phyloP scores from a whole-genome alignment of 2,329 filamentous ascomycete species.

The Claviceps monticola region DNA sequence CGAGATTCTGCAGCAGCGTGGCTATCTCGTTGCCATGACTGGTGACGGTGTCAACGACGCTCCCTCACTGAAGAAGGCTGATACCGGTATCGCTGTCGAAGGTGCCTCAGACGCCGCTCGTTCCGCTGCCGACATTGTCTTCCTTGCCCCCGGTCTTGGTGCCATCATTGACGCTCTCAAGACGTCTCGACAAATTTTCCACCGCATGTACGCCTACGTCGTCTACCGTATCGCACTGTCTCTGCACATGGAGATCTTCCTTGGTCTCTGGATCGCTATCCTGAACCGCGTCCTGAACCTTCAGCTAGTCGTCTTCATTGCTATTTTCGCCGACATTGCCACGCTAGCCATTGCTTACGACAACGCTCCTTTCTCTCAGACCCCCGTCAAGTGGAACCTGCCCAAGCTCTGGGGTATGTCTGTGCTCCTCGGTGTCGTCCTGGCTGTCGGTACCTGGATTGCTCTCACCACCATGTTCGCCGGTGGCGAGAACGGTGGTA shows the following conservation, averaged over 20 bases:
- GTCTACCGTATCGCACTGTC: slow-evolving; percentile 90
- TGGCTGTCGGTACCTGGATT: slow-evolving; percentile 78
- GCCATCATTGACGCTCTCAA: slow-evolving; percentile 88
- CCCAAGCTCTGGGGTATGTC: slow-evolving; percentile 93
- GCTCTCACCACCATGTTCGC: slow-evolving; percentile 75
- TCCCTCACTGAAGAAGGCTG: slow-evolving; percentile 85
- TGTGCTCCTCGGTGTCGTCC: slow-evolving; percentile 64
- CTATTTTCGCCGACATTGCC: slow-evolving; percentile 86
- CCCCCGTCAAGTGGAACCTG: slow-evolving; percentile 87
- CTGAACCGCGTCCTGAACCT: slow-evolving; percentile 75
- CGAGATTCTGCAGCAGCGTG: slow-evolving; percentile 85
- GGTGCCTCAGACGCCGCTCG: slow-evolving; percentile 83
- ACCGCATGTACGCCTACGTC: slow-evolving; percentile 93
- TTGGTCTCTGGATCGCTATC: slow-evolving; percentile 83
- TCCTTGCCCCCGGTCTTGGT: slow-evolving; percentile 80
- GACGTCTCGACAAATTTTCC: slow-evolving; percentile 88
- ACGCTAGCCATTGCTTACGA: slow-evolving; percentile 89
- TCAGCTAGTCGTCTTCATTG: slow-evolving; percentile 82
- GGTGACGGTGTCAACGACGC: slow-evolving; percentile 93
- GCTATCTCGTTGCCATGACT: slow-evolving; percentile 90
- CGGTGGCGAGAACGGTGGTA: slow-evolving; percentile 57
- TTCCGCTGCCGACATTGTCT: slow-evolving; percentile 86
- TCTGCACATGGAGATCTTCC: slow-evolving; percentile 80
- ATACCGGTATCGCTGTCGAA: slow-evolving; percentile 90
- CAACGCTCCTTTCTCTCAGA: slow-evolving; percentile 75